Base-by-base conservation (phyloP, 192 early-diverging fungal species). In the Backusella psychrophila region DNA sequence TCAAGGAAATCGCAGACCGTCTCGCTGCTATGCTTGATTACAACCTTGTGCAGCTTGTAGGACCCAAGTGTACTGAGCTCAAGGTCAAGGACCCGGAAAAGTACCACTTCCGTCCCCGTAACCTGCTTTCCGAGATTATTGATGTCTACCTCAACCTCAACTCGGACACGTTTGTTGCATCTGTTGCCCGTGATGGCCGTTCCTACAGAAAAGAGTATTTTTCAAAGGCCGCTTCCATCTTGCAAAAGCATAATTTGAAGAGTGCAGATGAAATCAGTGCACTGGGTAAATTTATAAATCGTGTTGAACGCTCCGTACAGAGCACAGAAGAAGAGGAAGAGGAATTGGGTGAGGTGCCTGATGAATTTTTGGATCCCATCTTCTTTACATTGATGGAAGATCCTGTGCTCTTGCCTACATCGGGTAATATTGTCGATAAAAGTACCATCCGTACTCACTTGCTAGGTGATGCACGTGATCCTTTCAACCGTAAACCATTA, bases 11-110 rank as follows among this genome's bases (percentile, higher is more conserved):
- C 65, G 96, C 98, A 19, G 93, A 94, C 56, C 87, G 96, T 2
- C 86, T 99, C 42, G 97, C 97, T 1, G 94, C 95, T n/a, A 99
- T 99, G 98, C 87, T 99, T 63, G 94, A 99, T 83, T 97, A 94
- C 80, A 98, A 97, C 73, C 84, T 99, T 42, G 84, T 91, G 6
- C 91, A 93, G 39, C 83, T 99, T 66, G 96, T 96, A 1, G 98
- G 98, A 0, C 95, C 96, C 9, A 91, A 92, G 73, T 96, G 94
- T 84, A 93, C 94, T 1, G 95, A 93, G 71, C 84, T 99, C 17
- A 95, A 94, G 71, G 97, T 96, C 36, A 33, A 73, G 3, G 67
- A 56, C 14, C 26, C 69, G 3, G 90, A 94, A 75, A 94, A 96
- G 67, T 99, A 97, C 80, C 88, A 91, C 14, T 99, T 98, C 88